Evolutionary conservation across 495 filamentous ascomycete species (phyloP).

Genomic region (Annulohypoxylon moriforme): DNA sequence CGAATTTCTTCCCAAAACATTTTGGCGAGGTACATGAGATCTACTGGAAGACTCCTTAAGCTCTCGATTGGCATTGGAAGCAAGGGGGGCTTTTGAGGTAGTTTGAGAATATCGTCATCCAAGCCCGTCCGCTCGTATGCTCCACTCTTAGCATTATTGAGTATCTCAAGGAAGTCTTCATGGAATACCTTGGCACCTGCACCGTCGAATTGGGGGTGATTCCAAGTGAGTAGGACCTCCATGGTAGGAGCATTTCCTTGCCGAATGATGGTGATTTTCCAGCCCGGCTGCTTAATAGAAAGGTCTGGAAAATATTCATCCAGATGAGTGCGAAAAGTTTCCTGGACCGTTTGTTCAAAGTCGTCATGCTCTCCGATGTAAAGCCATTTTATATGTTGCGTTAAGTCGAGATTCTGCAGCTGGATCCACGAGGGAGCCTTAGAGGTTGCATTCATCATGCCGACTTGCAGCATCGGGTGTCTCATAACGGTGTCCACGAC

Average conservation of each 20-base stretch:
- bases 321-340: slow-evolving; percentile 30
- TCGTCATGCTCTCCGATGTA: slow-evolving; percentile 1
- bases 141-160: slow-evolving; percentile 24
- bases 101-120: slow-evolving; percentile 9
- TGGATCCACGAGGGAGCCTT: slow-evolving; percentile 30
- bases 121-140: background rate
- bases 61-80: slow-evolving; percentile 25
- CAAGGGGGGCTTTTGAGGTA: slow-evolving; percentile 2
- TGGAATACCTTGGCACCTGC: slow-evolving; percentile 47
- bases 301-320: slow-evolving; percentile 27
- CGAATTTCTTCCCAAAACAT: slow-evolving; percentile 13
- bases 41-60: slow-evolving; percentile 12
- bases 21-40: background rate
- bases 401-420: slow-evolving; percentile 38
- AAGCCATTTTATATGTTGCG: slow-evolving; percentile 30
- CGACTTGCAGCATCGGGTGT: slow-evolving; percentile 37
- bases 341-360: slow-evolving; percentile 17
- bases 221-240: slow-evolving; percentile 44
- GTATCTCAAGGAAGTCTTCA: slow-evolving; percentile 33
- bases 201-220: slow-evolving; percentile 47
- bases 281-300: slow-evolving; percentile 29
- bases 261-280: slow-evolving; percentile 46
- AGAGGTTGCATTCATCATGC: slow-evolving; percentile 38
- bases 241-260: slow-evolving; percentile 11
- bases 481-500: slow-evolving; percentile 32